Evolutionary conservation across 2,329 filamentous ascomycete species (phyloP), one percentile per base, ranked within the genome.

Genomic region (Neonectria faginata): DNA sequence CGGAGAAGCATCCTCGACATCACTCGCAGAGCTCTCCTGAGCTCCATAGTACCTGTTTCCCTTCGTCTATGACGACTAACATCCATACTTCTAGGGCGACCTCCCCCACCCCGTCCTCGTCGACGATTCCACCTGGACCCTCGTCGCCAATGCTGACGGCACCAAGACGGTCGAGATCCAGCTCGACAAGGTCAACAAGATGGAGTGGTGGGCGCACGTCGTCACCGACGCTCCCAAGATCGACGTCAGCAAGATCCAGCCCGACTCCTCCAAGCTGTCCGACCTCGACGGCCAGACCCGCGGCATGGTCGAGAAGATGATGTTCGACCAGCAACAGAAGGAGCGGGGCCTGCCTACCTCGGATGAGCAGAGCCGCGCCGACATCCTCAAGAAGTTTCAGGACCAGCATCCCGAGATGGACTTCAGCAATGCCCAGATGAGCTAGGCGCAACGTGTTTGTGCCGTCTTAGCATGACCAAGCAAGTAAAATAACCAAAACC

Each of bases 221-320:
- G 87, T 98, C 39, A 97, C 91, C 8, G 81, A 83, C 7, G 95
- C 94, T 4, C 96, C 96, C 68, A 92, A 91, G 81, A 97, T 99
- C 80, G 96, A 99, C 82, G 93, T 97, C 39, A 90, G 91, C 74
- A 97, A 97, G 84, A 98, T 99, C 80, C 88, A 90, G 77, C 96
- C 96, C 22, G 96, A 98, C 82, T 94, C 91, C 78, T 94, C 91
- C 77, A 97, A 94, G 79, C 85, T 99, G 75, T 90, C 92, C 62
- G 96, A 99, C 79, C 84, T 99, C 71, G 95, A 98, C 77, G 96
- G 96, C 66, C 92, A 97, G 85, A 99, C 96, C 58, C 88, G 96
- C 69, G 88, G 90, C 64, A 98, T 99, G 95, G 96, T 99, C 48
- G 96, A 99, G 89, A 99, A 99, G 88, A 99, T 99, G 96, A 99